Conservation (phyloP, 192 early-diverging fungal species). For the Thamnidium elegans region DNA sequence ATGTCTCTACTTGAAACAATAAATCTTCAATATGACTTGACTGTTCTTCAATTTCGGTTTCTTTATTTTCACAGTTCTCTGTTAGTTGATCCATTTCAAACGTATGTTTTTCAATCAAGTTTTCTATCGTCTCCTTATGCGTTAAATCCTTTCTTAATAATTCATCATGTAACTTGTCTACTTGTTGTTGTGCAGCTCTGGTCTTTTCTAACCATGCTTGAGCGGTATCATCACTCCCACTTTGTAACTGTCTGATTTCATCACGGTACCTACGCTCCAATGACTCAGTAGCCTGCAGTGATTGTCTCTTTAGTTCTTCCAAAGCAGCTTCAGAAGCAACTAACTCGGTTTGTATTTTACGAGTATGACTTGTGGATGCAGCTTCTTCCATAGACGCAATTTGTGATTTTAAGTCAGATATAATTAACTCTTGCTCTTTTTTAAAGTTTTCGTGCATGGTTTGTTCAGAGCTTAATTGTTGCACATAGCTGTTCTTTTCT, state of each 20-base stretch:
- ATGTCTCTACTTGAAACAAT: conserved; percentile 17
- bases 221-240: conserved; percentile 26
- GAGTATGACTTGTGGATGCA: neutral
- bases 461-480: too few species aligned
- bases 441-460: neutral
- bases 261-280: conserved; percentile 27
- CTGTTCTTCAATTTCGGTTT: conserved; percentile 21
- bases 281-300: conserved; percentile 8
- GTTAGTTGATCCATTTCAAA: conserved; percentile 5
- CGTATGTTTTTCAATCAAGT: neutral
- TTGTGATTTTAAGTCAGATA: neutral
- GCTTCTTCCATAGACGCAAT: neutral
- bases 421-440: neutral
- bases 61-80: conserved; percentile 1
- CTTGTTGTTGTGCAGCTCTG: conserved; percentile 15
- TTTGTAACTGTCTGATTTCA: conserved; percentile 29
- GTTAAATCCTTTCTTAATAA: neutral
- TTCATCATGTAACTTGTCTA: conserved; percentile 17
- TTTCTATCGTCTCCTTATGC: conserved; percentile 1
- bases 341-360: conserved; percentile 7
- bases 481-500: neutral
- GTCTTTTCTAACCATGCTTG: conserved; percentile 30
- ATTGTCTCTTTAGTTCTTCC: conserved; percentile 9
- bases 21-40: conserved; percentile 19
- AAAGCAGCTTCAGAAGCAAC: neutral